Base-by-base conservation (phyloP, 768 basidiomycete genomes). In the Coprinopsis sp. region DNA sequence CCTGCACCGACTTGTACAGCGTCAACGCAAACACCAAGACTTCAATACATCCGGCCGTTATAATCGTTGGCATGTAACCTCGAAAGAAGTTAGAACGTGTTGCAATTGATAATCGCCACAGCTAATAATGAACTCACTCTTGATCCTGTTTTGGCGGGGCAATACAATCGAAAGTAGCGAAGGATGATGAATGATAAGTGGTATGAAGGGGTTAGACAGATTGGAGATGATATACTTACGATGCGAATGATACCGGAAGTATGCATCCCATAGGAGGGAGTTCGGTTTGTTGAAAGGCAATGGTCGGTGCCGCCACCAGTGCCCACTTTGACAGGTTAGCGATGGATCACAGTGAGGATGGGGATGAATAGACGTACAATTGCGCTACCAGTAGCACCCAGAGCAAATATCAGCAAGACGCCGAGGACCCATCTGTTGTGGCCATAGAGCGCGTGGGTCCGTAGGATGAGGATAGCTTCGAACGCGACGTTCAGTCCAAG, bases 391-490 rank as follows among this genome's bases (percentile, higher is more conserved):
- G 68, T 56, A 8, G 61, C 64, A 4, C 51, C 54, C 18, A 63
- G 39, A 1, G 59, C 64, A 2, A 63, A 50, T 27, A 49, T 28
- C 24, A 58, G 48, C 8, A 66, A 52, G 14, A 65, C 45, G 0
- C 53, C 30, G 1, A 73, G 62, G 8, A 70, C 51, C 16, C 41
- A 41, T 6, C 54, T 51, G 36, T 38, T 62, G 6, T 64, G 63
- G 5, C 56, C 62, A 43, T 72, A 74, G 0, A 74, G 59, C 19
- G 72, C 73, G 46, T 70, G 66, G 4, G 68, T 70, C 16, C 73
- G 52, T 51, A 69, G 60, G 16, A 70, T 65, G 8, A 71, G 62
- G 23, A 72, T 57, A 12, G 62, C 70, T 71, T 33, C 23, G 36
- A 25, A 21, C 16, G n/a, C 11, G 33, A n/a, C 22, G n/a, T 10